These are phyloP conservation scores for Ophiostoma sp. DNA, from an alignment of 2,329 filamentous ascomycete genomes.

Conservation along the genomic window DNA sequence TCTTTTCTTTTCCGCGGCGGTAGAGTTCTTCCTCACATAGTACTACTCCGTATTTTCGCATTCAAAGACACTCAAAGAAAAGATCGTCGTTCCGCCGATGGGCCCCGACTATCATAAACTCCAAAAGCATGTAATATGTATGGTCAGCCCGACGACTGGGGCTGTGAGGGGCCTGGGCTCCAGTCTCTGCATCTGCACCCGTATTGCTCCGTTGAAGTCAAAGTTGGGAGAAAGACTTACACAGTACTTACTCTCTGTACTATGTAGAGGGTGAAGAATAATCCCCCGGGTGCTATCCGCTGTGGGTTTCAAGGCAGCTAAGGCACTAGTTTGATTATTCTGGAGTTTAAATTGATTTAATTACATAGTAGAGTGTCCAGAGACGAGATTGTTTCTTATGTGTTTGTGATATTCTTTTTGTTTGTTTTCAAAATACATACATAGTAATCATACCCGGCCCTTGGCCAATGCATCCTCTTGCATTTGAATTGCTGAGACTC, in stretches of 20 bases:
- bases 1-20: not conserved
- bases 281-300: not conserved
- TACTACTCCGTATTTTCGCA: not conserved
- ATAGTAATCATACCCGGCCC: not conserved
- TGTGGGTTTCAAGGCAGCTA: not conserved
- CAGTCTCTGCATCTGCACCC: slow-evolving; percentile 10
- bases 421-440: not conserved
- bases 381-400: too few relatives aligned
- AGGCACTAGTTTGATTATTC: not conserved
- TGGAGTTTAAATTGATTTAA: not conserved
- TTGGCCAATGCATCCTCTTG: not conserved
- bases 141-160: slow-evolving; percentile 10
- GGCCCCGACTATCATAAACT: not conserved
- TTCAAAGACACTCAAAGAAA: too few relatives aligned
- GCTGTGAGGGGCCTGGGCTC: not conserved
- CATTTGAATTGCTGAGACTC: slow-evolving; percentile 1
- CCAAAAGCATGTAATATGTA: slow-evolving; percentile 13
- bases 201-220: not conserved
- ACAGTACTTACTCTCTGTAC: not conserved
- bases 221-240: not conserved
- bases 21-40: not conserved
- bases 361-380: too few relatives aligned
- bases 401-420: not conserved
- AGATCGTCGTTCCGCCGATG: slow-evolving; percentile 9
- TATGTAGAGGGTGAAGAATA: not conserved